Percentiles rank a stretch among this genome's conserved stretches.
Evolutionary conservation across 371 early-diverging fungal species (phyloP).

Genomic region (Actinomortierella ambigua): DNA sequence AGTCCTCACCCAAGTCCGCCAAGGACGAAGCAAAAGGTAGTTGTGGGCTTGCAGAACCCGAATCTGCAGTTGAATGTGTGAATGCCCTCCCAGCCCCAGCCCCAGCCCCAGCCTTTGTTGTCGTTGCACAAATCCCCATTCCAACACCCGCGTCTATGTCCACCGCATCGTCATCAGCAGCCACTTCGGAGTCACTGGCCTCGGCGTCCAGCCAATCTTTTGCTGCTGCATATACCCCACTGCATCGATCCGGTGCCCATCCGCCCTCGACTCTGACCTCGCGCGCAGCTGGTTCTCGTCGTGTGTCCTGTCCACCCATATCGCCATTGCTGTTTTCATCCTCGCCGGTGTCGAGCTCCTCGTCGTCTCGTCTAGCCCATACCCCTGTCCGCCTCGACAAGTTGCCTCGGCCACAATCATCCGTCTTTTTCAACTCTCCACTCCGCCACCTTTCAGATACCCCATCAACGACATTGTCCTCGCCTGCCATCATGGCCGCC

Average conservation of each 20-base stretch:
- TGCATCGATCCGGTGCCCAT: neutral
- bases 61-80: no score
- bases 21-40: no score
- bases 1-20: neutral
- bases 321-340: conserved; percentile 3
- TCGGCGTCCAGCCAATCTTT: neutral
- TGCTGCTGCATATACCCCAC: neutral
- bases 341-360: neutral
- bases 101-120: no score
- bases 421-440: no score
- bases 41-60: no score
- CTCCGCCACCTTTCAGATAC: no score
- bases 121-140: no score
- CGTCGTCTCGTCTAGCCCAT: neutral
- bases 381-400: neutral
- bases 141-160: neutral
- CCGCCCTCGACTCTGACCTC: neutral
- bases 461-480: no score
- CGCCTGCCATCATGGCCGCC: no score
- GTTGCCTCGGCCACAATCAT: no score
- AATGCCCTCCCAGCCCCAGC: no score
- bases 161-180: neutral
- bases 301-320: neutral
- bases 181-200: neutral
- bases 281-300: neutral